Conservation (phyloP, 2,329 filamentous ascomycete species). For the Teratosphaeria nubilosa region DNA sequence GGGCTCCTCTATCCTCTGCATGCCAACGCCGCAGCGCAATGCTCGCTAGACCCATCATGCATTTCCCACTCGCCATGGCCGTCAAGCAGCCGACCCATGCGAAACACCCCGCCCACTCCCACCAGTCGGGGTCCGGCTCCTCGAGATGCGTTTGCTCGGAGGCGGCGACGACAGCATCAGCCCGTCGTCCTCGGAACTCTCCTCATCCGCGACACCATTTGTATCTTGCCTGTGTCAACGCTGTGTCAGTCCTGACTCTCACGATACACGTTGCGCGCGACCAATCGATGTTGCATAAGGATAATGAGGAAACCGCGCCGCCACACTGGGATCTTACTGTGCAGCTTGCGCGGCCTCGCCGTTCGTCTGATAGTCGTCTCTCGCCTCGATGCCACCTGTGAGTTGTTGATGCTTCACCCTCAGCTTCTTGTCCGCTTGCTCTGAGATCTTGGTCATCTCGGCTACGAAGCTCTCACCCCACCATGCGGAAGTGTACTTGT, state of each 20-base stretch:
- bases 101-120: not conserved
- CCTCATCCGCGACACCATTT: not conserved
- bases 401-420: conserved; percentile 24
- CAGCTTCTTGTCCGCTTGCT: conserved; percentile 41
- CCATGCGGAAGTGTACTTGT: conserved; percentile 94
- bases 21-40: not conserved
- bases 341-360: not conserved
- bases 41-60: not conserved
- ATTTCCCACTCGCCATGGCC: not conserved
- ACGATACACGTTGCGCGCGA: not conserved
- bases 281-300: not conserved
- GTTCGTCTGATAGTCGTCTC: not conserved
- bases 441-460: conserved; percentile 58
- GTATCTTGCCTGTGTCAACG: not conserved
- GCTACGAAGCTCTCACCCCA: conserved; percentile 90
- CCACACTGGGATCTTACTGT: not conserved
- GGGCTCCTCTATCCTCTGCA: not conserved
- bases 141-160: not conserved
- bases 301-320: not conserved
- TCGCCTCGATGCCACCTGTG: conserved; percentile 2
- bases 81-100: not conserved
- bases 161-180: not conserved
- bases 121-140: not conserved
- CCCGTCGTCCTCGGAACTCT: not conserved
- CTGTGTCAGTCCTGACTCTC: not conserved